Percentiles rank a stretch among this genome's conserved stretches.
phyloP scores from a whole-genome alignment of 2,329 filamentous ascomycete species.

The Hirsutella rhossiliensis region DNA sequence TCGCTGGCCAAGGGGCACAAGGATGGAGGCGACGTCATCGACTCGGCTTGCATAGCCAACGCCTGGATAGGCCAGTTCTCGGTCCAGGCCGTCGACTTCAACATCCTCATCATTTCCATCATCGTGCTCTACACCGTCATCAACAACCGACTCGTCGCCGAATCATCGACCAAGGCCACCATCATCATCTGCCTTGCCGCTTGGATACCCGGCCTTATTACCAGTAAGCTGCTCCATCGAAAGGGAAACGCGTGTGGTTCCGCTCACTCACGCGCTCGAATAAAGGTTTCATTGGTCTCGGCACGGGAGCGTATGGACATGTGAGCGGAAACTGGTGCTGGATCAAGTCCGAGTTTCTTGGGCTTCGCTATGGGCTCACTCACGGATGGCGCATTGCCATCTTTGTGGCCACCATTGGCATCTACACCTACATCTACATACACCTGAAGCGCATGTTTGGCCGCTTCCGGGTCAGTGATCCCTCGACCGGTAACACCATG shows the following conservation, averaged over 20 bases:
- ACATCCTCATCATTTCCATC: conserved; percentile 31
- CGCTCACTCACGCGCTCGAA: neutral
- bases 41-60: conserved; percentile 23
- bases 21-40: conserved; percentile 10
- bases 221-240: conserved; percentile 10
- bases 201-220: conserved; percentile 27
- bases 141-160: conserved; percentile 19
- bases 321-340: conserved; percentile 33
- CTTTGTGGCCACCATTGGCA: conserved; percentile 22
- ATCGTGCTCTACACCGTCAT: conserved; percentile 27
- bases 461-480: conserved; percentile 1
- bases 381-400: conserved; percentile 30
- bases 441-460: conserved; percentile 6
- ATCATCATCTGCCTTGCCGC: conserved; percentile 21
- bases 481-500: neutral
- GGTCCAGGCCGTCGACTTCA: conserved; percentile 29
- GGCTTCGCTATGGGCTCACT: conserved; percentile 26
- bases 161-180: conserved; percentile 15
- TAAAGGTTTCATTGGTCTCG: conserved; percentile 1
- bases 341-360: conserved; percentile 20
- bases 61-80: conserved; percentile 32
- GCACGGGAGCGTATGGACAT: conserved; percentile 13
- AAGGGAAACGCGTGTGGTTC: neutral
- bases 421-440: conserved; percentile 26
- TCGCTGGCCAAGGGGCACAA: conserved; percentile 16